Evolutionary conservation across 1,139 yeast genomes (phyloP).

Genomic region (Saccharomycopsis phalli): DNA sequence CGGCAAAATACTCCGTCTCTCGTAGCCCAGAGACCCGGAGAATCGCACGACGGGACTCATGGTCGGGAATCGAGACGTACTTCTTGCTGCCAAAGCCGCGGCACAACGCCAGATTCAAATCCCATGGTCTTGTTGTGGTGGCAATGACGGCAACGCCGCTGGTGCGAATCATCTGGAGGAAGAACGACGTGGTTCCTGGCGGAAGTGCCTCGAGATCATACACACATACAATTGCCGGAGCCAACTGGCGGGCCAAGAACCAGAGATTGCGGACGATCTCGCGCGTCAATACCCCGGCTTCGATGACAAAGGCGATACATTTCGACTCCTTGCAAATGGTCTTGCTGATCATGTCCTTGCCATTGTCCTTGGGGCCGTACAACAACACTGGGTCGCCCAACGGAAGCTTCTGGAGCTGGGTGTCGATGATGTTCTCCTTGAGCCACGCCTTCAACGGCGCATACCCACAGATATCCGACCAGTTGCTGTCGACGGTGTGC

Average conservation of each 20-base stretch:
- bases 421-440: conserved; percentile 60
- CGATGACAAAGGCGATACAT: conserved; percentile 54
- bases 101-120: conserved; percentile 60
- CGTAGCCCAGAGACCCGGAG: conserved; percentile 25
- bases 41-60: conserved; percentile 45
- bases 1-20: conserved; percentile 41
- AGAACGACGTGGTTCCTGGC: conserved; percentile 25
- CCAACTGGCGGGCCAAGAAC: conserved; percentile 42
- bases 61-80: conserved; percentile 59
- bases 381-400: conserved; percentile 51
- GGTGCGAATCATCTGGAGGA: conserved; percentile 38
- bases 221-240: conserved; percentile 38
- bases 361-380: conserved; percentile 51
- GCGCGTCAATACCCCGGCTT: conserved; percentile 49
- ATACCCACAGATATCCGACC: conserved; percentile 61
- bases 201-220: conserved; percentile 60
- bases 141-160: conserved; percentile 51
- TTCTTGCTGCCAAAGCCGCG: conserved; percentile 53
- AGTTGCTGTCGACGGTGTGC: conserved; percentile 47
- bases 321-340: conserved; percentile 62
- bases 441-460: conserved; percentile 44
- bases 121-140: conserved; percentile 62
- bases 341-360: conserved; percentile 49
- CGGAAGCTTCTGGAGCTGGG: conserved; percentile 54
- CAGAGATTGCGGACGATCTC: conserved; percentile 53